Conservation (phyloP, 345 rosid species). For the Lepidium didymum region DNA sequence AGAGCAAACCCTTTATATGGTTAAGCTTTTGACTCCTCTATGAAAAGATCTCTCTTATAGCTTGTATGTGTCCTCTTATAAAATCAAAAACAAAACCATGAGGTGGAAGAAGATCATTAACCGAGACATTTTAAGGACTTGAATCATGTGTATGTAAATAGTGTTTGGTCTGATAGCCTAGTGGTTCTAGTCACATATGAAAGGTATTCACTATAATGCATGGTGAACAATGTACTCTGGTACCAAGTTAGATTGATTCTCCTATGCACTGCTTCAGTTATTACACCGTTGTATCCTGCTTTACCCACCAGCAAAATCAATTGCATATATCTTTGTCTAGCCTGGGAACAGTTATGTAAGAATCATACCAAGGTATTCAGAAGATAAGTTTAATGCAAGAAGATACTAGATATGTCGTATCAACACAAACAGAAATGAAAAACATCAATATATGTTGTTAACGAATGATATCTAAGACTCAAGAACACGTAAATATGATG, state of each 20-base stretch:
- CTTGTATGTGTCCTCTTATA: no score
- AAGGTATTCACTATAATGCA: conserved; percentile 77
- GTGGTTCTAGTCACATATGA: conserved; percentile 36
- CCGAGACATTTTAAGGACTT: no score
- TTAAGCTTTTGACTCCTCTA: not conserved
- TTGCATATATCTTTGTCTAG: conserved; percentile 79
- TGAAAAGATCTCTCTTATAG: not conserved
- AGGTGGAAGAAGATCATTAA: no score
- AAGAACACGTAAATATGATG: not conserved
- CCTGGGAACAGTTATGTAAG: conserved; percentile 31
- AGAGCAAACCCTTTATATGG: not conserved
- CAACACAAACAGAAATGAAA: not conserved
- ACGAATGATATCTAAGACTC: not conserved
- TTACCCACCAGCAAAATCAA: conserved; percentile 89
- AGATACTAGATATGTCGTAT: not conserved
- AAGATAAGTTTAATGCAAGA: not conserved
- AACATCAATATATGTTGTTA: not conserved
- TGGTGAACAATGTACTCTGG: conserved; percentile 78
- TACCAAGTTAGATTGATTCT: conserved; percentile 77
- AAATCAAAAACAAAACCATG: no score
- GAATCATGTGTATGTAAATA: no score
- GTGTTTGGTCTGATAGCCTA: no score
- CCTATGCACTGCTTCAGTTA: conserved; percentile 58
- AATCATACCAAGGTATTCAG: not conserved
- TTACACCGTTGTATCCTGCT: conserved; percentile 64